A percentile compares a stretch with the other conserved stretches of the same genome.
Conservation (phyloP, 2,329 filamentous ascomycete species). For the Sordariomycetes sp. region DNA sequence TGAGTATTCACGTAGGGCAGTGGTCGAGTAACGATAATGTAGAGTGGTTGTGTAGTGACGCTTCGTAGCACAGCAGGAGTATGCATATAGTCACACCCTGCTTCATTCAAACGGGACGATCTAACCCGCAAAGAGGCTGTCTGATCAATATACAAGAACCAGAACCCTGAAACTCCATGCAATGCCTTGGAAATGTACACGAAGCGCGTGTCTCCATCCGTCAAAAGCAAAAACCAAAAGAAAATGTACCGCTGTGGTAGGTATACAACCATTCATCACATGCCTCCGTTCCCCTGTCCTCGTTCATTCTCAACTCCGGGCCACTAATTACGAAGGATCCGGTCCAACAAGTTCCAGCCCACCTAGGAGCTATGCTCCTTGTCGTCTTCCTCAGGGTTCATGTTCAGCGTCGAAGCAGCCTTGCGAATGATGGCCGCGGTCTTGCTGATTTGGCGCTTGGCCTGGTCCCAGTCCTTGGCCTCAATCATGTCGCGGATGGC, state of each 20-base stretch:
- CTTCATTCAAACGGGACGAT: too few relatives aligned
- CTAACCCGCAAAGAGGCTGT: neutral
- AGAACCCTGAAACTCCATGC: constrained; percentile 1
- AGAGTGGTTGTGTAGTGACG: too few relatives aligned
- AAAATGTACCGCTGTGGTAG: neutral
- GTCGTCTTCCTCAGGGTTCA: constrained; percentile 1
- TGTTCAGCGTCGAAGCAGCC: neutral
- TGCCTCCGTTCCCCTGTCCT: too few relatives aligned
- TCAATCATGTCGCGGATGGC: constrained; percentile 76
- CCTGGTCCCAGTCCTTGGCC: constrained; percentile 58
- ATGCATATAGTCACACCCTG: too few relatives aligned
- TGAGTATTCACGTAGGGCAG: too few relatives aligned
- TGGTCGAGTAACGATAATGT: too few relatives aligned
- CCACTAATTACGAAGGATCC: too few relatives aligned
- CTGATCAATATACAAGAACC: neutral
- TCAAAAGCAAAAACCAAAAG: neutral
- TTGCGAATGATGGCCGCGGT: constrained; percentile 56
- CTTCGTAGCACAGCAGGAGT: too few relatives aligned
- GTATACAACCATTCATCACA: too few relatives aligned
- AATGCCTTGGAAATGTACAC: neutral
- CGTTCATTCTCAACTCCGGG: too few relatives aligned
- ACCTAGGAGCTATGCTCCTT: neutral
- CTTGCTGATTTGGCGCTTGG: constrained; percentile 60
- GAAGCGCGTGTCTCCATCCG: neutral
- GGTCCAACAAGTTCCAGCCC: too few relatives aligned